phyloP scores from a whole-genome alignment of 768 basidiomycete species.

The Russula foetens region DNA sequence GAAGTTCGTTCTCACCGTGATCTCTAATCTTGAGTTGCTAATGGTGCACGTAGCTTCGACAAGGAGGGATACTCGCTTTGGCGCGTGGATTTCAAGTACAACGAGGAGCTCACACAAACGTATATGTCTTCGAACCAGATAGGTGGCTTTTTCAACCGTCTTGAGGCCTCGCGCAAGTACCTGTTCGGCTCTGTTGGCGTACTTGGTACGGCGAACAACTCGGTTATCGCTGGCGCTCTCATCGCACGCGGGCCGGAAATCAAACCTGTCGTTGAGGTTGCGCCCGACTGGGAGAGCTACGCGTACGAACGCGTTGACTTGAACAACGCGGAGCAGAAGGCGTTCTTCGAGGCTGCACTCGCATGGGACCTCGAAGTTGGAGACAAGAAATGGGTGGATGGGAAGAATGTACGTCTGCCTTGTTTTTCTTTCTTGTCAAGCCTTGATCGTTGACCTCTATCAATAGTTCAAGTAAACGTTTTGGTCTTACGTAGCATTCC shows the following conservation, averaged over 20 bases:
- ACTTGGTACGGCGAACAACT: slow-evolving; percentile 71
- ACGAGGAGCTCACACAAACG: slow-evolving; percentile 79
- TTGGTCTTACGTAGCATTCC: neutral
- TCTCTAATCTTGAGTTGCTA: neutral
- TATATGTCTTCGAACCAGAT: slow-evolving; percentile 97
- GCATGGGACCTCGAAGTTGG: slow-evolving; percentile 90
- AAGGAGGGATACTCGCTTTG: slow-evolving; percentile 82
- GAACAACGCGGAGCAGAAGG: slow-evolving; percentile 64
- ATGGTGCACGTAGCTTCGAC: slow-evolving; percentile 56
- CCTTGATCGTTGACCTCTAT: neutral
- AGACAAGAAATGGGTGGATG: slow-evolving; percentile 87
- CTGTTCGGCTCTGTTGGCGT: slow-evolving; percentile 92
- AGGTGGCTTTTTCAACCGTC: slow-evolving; percentile 94
- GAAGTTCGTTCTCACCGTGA: slow-evolving; percentile 46
- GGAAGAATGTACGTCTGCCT: slow-evolving; percentile 65
- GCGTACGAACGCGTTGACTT: slow-evolving; percentile 70
- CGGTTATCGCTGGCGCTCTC: slow-evolving; percentile 72
- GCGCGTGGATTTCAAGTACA: slow-evolving; percentile 96
- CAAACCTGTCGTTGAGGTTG: slow-evolving; percentile 62
- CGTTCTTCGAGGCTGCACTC: slow-evolving; percentile 86
- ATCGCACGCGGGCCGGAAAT: slow-evolving; percentile 77
- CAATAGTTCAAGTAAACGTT: slow-evolving; percentile 28
- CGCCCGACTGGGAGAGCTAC: slow-evolving; percentile 93
- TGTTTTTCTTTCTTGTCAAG: neutral
- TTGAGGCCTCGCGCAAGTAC: slow-evolving; percentile 96